phyloP scores from a whole-genome alignment of 1,284 basidiomycete genomes.

The Gymnopus androsaceus region DNA sequence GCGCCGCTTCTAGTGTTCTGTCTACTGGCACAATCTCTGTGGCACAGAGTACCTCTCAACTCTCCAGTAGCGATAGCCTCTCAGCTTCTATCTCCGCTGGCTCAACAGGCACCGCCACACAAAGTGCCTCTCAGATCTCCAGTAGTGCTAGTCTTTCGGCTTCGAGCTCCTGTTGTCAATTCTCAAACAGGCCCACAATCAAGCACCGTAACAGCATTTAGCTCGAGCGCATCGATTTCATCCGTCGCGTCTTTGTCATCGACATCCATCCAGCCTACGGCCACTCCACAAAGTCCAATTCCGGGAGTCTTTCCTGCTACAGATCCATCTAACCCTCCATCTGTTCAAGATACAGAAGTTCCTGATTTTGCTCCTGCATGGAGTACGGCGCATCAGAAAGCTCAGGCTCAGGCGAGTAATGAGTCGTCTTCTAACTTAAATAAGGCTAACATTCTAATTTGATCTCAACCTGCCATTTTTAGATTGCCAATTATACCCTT shows the following conservation, averaged over 20 bases:
- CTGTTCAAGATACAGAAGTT: constrained; percentile 8
- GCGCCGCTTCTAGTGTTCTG: not conserved
- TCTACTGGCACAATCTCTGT: not conserved
- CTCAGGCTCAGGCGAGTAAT: constrained; percentile 13
- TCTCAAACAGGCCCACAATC: not conserved
- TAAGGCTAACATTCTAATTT: not conserved
- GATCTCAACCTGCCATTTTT: no score
- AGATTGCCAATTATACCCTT: constrained; percentile 15
- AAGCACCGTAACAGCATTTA: not conserved
- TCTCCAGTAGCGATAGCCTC: not conserved
- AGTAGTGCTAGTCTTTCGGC: not conserved
- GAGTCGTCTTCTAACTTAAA: constrained; percentile 4
- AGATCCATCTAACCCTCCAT: constrained; percentile 17
- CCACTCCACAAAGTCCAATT: constrained; percentile 10
- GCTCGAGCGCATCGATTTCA: no score
- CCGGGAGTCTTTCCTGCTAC: constrained; percentile 16
- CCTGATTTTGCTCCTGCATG: constrained; percentile 19
- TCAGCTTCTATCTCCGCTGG: not conserved
- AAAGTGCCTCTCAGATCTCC: not conserved
- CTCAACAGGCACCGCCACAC: not conserved
- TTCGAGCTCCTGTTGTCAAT: no score
- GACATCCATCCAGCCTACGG: not conserved
- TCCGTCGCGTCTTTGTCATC: not conserved
- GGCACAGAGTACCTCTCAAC: not conserved
- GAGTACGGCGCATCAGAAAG: constrained; percentile 14